A percentile compares a stretch with the other conserved stretches of the same genome.
Evolutionary conservation across 2,329 filamentous ascomycete genomes (phyloP).

Genomic region (Fusarium sp.): DNA sequence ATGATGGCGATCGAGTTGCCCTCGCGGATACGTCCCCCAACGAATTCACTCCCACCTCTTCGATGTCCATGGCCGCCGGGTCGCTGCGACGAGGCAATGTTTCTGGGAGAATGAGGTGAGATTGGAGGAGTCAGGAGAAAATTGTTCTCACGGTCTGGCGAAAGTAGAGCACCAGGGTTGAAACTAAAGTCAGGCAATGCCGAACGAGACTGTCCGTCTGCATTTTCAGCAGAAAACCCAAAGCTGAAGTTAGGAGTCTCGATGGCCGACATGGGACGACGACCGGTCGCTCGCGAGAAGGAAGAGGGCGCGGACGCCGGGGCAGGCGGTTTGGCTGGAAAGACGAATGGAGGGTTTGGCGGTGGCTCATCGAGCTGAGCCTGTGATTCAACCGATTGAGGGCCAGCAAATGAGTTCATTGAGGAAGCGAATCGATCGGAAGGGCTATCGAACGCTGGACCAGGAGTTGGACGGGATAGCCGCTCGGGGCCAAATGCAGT

Average conservation of each 20-base stretch:
- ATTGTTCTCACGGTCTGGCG: conserved; percentile 44
- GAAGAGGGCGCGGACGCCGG: conserved; percentile 58
- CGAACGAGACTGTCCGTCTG: conserved; percentile 42
- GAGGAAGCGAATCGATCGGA: conserved; percentile 38
- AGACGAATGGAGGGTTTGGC: conserved; percentile 73
- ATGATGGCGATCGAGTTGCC: conserved; percentile 68
- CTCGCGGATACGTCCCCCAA: conserved; percentile 74
- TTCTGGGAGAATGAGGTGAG: conserved; percentile 61
- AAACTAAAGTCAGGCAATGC: conserved; percentile 65
- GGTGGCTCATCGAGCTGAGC: conserved; percentile 48
- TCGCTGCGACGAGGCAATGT: conserved; percentile 65
- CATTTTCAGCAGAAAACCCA: conserved; percentile 44
- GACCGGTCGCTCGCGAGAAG: conserved; percentile 58
- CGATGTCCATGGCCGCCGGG: conserved; percentile 76
- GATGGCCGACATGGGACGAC: conserved; percentile 63
- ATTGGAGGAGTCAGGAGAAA: conserved; percentile 63
- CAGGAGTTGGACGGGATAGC: conserved; percentile 44
- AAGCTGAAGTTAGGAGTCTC: conserved; percentile 53
- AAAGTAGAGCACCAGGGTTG: conserved; percentile 63
- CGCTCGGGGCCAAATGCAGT: conserved; percentile 51
- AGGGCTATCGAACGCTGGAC: conserved; percentile 39
- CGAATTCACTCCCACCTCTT: conserved; percentile 86
- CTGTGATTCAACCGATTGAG: conserved; percentile 24
- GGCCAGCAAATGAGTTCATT: conserved; percentile 28
- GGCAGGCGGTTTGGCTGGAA: conserved; percentile 60